Evolutionary conservation across 441 rosid genomes (phyloP).

Genomic region (Cnidoscolus chayamansa): DNA sequence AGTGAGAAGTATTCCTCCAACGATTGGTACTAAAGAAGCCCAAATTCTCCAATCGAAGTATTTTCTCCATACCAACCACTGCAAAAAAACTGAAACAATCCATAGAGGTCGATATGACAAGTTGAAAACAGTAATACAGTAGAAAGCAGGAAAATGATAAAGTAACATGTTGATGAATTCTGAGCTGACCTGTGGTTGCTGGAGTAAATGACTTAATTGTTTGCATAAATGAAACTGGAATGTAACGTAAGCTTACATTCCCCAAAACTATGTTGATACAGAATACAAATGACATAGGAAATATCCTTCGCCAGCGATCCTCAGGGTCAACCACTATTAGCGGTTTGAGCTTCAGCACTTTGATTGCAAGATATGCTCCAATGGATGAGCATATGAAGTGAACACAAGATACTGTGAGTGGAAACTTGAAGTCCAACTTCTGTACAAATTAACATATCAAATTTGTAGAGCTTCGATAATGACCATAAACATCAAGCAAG

Average conservation of each 20-base stretch:
- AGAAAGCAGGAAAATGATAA: constrained; percentile 9
- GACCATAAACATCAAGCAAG: not conserved
- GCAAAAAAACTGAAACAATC: constrained; percentile 70
- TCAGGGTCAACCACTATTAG: constrained; percentile 78
- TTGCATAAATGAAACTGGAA: constrained; percentile 98
- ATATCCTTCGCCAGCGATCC: constrained; percentile 95
- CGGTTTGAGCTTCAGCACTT: constrained; percentile 89
- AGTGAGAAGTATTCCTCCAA: constrained; percentile 94
- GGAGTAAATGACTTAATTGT: constrained; percentile 98
- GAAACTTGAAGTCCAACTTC: constrained; percentile 97
- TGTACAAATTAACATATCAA: constrained; percentile 26
- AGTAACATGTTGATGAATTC: not conserved
- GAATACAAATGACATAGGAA: constrained; percentile 95
- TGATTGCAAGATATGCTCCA: constrained; percentile 88
- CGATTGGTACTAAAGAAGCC: constrained; percentile 91
- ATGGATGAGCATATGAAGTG: constrained; percentile 96
- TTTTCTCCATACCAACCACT: constrained; percentile 97
- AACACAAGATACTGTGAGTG: constrained; percentile 77
- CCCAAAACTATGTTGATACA: constrained; percentile 96
- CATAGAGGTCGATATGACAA: constrained; percentile 17
- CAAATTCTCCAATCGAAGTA: constrained; percentile 97
- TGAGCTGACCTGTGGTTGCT: constrained; percentile 79
- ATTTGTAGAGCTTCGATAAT: not conserved
- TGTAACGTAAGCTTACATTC: constrained; percentile 85
- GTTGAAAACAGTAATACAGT: not conserved